These are phyloP conservation scores for Taphrina deformans DNA, from an alignment of 1,139 yeast genomes.

Conservation along the genomic window DNA sequence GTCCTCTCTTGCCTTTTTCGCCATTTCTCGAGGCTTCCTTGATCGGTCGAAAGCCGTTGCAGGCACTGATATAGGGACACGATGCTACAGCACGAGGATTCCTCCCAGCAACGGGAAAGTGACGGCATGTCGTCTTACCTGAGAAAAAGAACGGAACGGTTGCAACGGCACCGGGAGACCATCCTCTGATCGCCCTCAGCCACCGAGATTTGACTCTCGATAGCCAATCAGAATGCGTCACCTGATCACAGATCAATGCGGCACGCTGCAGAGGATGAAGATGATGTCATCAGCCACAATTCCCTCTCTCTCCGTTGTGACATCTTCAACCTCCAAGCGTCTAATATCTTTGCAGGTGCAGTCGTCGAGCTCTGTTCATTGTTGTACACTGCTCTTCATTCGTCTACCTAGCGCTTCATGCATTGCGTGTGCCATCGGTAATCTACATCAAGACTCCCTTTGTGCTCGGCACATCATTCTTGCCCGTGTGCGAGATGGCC, in stretches of 20 bases:
- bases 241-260: neutral
- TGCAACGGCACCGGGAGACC: neutral
- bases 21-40: neutral
- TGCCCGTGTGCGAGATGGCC: conserved; percentile 79
- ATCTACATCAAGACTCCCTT: conserved; percentile 70
- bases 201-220: neutral
- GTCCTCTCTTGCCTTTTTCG: conserved; percentile 18
- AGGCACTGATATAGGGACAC: too few species aligned
- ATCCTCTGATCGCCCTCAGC: neutral
- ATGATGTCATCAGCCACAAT: neutral
- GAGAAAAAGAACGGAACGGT: neutral
- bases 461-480: conserved; percentile 89
- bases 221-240: neutral
- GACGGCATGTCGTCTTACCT: neutral
- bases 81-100: too few species aligned
- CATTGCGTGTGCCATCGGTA: neutral
- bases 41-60: too few species aligned
- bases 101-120: too few species aligned
- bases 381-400: too few species aligned
- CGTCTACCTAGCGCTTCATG: too few species aligned
- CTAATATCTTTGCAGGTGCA: neutral
- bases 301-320: too few species aligned
- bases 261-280: neutral
- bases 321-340: too few species aligned
- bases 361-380: too few species aligned